Base-by-base conservation (phyloP, 306 rosid genomes). In the Alnus rubra region DNA sequence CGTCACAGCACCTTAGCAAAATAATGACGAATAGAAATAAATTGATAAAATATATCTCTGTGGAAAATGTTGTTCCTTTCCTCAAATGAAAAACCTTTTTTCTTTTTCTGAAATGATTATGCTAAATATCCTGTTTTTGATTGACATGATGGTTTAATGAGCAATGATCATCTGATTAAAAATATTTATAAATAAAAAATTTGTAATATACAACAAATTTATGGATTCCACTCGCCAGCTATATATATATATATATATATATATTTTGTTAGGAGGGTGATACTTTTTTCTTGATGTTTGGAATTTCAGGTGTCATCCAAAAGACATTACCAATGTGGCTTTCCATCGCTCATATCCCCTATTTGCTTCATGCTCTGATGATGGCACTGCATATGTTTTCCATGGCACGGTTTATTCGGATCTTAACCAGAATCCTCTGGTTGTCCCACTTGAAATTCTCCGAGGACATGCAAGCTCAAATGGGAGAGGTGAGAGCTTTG, bases 331-430 rank as follows among this genome's bases (percentile, higher is more conserved):
- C 78, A 86, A 81, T 48, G 98, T 91, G 69, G 89, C 86, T 67
- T 91, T 86, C 74, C 99, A 93, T 80, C 96, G 91, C 18, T 82
- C 92, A 14, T 93, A 86, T 77, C 96, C 98, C 18, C 71, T 95
- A 69, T 95, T 92, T 84, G 98, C 98, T 11, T 86, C 98, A 33
- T 87, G 94, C 91, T 95, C 98, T 55, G 98, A 92, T 78, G 95
- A 95, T 59, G 82, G 97, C 88, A 86, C 90, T 49, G 96, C 97
- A 31, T 91, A 91, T 84, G 88, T 95, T 82, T 95, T 93, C 62
- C 98, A 95, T 54, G 98, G 98, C 83, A 92, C 84, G 94, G 98
- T 95, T 77, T 95, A 95, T 82, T 82, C 97, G 15, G 98, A 95
- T 85, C 98, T 91, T 73, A 95, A 92, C 78, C 87, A 95, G 84